A percentile compares a stretch with the other conserved stretches of the same genome.
Evolutionary conservation across 495 filamentous ascomycete species (phyloP).

Genomic region (Eremomyces bilateralis): DNA sequence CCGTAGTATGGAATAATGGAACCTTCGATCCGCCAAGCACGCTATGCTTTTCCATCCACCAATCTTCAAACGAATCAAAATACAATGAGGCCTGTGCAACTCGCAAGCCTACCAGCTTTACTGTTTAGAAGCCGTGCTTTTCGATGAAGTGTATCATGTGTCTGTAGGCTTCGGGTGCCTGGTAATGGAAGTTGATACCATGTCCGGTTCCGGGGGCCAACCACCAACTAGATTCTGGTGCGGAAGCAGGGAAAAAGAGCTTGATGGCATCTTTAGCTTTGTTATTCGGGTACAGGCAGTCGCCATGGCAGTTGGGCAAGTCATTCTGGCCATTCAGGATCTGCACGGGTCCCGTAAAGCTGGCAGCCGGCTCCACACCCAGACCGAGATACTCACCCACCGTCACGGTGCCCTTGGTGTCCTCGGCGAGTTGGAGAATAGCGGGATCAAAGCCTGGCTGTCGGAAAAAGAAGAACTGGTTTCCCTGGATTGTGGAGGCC

Average conservation of each 20-base stretch:
- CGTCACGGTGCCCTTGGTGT: conserved; percentile 9
- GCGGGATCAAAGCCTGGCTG: background rate
- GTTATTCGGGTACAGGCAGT: conserved; percentile 10
- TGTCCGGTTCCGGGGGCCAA: conserved; percentile 10
- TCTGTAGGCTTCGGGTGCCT: too few relatives aligned
- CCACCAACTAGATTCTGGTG: too few relatives aligned
- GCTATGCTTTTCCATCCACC: too few relatives aligned
- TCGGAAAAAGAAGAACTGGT: background rate
- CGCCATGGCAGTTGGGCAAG: conserved; percentile 14
- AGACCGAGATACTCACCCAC: conserved; percentile 14
- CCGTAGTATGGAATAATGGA: too few relatives aligned
- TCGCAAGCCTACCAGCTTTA: too few relatives aligned
- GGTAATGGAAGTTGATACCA: conserved; percentile 11
- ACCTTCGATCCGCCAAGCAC: too few relatives aligned
- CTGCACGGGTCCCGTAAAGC: conserved; percentile 9
- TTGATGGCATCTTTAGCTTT: conserved; percentile 4
- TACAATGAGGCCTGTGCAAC: too few relatives aligned
- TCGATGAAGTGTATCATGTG: too few relatives aligned
- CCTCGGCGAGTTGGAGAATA: background rate
- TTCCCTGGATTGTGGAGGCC: background rate
- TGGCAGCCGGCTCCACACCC: conserved; percentile 5
- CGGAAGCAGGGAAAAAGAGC: conserved; percentile 6
- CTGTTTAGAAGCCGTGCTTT: too few relatives aligned
- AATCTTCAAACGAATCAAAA: too few relatives aligned
- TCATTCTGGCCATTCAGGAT: conserved; percentile 9